Evolutionary conservation across 192 early-diverging fungal species (phyloP), one percentile per base, ranked within the genome.

Genomic region (Piromyces finnis): DNA sequence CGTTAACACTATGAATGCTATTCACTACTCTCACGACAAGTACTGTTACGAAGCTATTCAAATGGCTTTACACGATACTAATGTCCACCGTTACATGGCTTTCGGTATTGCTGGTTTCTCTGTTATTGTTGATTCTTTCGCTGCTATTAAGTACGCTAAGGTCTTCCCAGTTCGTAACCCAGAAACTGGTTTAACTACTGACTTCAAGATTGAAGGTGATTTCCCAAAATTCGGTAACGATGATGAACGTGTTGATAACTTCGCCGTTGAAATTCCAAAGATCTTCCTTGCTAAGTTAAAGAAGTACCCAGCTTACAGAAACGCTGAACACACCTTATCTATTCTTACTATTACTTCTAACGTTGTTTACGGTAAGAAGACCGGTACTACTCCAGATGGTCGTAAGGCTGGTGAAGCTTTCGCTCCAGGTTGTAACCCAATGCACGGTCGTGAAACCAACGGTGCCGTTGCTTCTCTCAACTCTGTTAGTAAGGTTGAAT

Each of bases 1-100:
- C 82, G 81, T 82, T 78, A 82, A 82, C 81, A 82, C 81, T 12
- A 82, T 82, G 81, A 82, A 82, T 82, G 81, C 82, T 30, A 82
- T 82, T 18, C 81, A 82, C 81, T 81, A 80, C 13, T 32, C 78
- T 28, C 81, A 82, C 17, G 81, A 82, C 82, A 82, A 82, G 59
- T 82, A 82, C 81, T 82, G 81, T 32, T 82, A 82, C 82, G 81
- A 82, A 82, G 81, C 81, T 28, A 28, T 83, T 28, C 81, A 82
- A 35, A 82, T 82, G 81, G 79, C 81, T 29, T 81, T 82, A n/a
- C 81, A 82, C 80, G 81, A 82, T 78, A 82, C 81, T 82, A 82
- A 82, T 14, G 81, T 82, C 12, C 81, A 82, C 35, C 81, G 81
- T 27, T 78, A 82, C 29, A 82, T 82, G 81, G 81, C 81, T 22